Evolutionary conservation across 441 rosid species (phyloP), one percentile per base, ranked within the genome.

Genomic region (Caryocar brasiliense): DNA sequence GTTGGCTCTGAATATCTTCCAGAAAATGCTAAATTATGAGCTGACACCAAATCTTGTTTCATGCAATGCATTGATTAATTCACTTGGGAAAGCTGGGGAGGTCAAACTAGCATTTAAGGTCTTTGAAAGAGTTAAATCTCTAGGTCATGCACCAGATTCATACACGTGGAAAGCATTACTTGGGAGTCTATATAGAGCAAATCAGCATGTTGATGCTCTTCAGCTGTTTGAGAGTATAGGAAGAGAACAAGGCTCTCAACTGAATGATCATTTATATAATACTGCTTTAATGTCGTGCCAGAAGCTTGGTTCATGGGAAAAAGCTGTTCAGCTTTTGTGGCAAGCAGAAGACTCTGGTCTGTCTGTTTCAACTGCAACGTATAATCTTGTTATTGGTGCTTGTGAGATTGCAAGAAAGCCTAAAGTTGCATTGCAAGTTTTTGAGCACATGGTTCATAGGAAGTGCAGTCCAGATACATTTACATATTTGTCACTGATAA

Each of bases 81-180:
- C 79, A n/a, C 80, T 86, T 7, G 92, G 92, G 27, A 86, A 80
- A 63, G 81, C 81, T 2, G 85, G 95, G 7, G 64, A 75, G 47
- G 67, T 70, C 13, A 60, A 78, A 51, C 59, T 74, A 48, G 89
- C 85, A 39, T 79, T 82, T 65, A 68, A 65, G 65, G 74, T 80
- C 32, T 75, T 77, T 57, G 47, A 50, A 49, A 39, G 52, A 23
- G 64, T 67, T 41, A 66, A 64, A 34, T 54, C 62, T 25, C 42
- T 80, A 39, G 80, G 80, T 47, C 79, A 75, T 56, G 26, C 36
- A 11, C 78, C 83, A 0, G 95, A 86, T 58, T 78, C 59, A 54
- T 89, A 79, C 72, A 85, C 97, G 4, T 73, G 85, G 95, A 81
- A 89, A 36, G 85, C 91, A 4, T 62, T 86, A 48, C 79, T 83